Evolutionary conservation across 2,329 filamentous ascomycete genomes (phyloP), one percentile per base, ranked within the genome.

Genomic region (Colletotrichum sp.): DNA sequence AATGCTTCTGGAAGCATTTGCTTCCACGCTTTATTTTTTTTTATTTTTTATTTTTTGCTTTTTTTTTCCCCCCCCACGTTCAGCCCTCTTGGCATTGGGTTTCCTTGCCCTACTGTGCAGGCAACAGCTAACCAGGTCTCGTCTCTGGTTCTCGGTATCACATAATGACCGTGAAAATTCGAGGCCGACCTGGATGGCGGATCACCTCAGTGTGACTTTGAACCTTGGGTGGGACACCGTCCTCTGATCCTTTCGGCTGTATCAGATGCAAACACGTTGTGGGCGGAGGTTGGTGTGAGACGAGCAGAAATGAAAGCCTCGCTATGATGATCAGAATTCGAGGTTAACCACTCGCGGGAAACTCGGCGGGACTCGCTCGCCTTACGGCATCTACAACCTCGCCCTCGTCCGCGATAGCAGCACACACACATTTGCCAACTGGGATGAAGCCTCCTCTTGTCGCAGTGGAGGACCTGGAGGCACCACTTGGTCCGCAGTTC

Each of bases 1-100:
- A 72, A 72, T 52, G 55, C 64, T 68, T 72, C 71, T 39, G 36
- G 71, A 72, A 72, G 71, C 26, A 60, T 59, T 59, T 30, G 16
- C 24, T 24, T 44, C 30, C 9, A 52, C 30, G 59, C 34, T 6
- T 18, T 55, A 15, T 55, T 22, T 6, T 48, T 12, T 15, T 5
- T 16, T 16, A 28, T 13, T 24, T 34, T 7, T 34, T 34, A 7
- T 13, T 34, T 34, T 36, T 15, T 36, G 7, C 15, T 34, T 34
- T 36, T 15, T 15, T 36, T 36, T 28, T 13, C 10, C 8, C 8
- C 8, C 26, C 28, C 9, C 18, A n/a, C n/a, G 10, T 39, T 30
- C 26, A 26, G 16, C 16, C 22, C 22, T 59, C 48, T 34, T 48
- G 62, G 62, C 70, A 60, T 44, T 60, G 34, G 57, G 28, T 65